Evolutionary conservation across 768 basidiomycete genomes (phyloP).

Genomic region (Omphalotus guepiniiformis): DNA sequence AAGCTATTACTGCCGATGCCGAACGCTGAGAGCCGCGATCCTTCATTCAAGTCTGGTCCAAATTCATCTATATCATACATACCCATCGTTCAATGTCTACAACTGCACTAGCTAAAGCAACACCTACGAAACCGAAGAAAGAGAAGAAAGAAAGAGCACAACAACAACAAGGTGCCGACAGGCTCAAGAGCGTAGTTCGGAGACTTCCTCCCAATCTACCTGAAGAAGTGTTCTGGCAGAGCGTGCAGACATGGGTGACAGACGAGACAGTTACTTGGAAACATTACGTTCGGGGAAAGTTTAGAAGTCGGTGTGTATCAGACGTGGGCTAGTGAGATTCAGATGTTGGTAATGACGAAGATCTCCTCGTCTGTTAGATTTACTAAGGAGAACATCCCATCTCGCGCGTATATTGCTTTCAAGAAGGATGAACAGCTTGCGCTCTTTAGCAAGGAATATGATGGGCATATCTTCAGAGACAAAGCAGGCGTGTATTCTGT

Average conservation of each 20-base stretch:
- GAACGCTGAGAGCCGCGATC: too few species aligned
- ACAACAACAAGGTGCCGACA: constrained; percentile 32
- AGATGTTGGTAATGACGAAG: background rate
- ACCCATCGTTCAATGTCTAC: constrained; percentile 19
- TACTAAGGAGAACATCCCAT: constrained; percentile 81
- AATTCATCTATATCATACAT: background rate
- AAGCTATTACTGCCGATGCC: background rate
- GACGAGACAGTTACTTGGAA: constrained; percentile 71
- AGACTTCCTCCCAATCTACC: constrained; percentile 89
- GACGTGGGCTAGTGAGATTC: too few species aligned
- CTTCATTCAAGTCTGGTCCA: too few species aligned
- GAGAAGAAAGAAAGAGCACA: constrained; percentile 29
- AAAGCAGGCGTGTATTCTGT: constrained; percentile 65
- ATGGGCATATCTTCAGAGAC: constrained; percentile 89
- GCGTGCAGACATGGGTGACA: constrained; percentile 78
- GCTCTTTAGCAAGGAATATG: constrained; percentile 76
- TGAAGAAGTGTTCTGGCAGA: constrained; percentile 91
- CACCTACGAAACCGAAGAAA: constrained; percentile 31
- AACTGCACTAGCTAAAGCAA: constrained; percentile 17
- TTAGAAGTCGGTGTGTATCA: constrained; percentile 65
- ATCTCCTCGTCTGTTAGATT: constrained; percentile 35
- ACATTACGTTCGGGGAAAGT: constrained; percentile 61
- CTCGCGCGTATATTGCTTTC: constrained; percentile 92
- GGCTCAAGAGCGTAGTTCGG: constrained; percentile 84
- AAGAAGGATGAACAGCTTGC: constrained; percentile 68